Base-by-base conservation (phyloP, 2,329 filamentous ascomycete species). In the Penicillium sp. region DNA sequence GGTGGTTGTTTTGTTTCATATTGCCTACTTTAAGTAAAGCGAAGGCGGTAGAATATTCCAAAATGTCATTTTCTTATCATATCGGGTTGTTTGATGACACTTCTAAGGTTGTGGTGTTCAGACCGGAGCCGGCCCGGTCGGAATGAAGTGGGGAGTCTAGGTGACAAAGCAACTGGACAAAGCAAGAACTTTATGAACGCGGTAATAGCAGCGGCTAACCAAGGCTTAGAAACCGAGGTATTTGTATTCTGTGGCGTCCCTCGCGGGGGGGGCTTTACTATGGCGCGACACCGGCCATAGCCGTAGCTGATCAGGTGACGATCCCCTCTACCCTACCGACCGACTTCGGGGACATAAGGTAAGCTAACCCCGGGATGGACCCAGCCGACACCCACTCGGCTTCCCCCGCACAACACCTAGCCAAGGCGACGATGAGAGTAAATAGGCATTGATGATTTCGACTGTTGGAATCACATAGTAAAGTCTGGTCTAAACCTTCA, bases 351-450 rank as follows among this genome's bases (percentile, higher is more conserved):
- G 40, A 40, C 18, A 46, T n/a, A 40, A 35, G 33, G 56, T 60
- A 57, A 53, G 55, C 44, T 63, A 57, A 58, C 57, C 48, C 54
- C 61, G 62, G 62, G 59, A 51, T 29, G 25, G 4, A 26, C 29
- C 35, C 35, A 54, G 40, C 57, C 59, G 54, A 54, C 46, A 53
- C 35, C 42, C 41, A 42, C 48, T 49, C 46, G 46, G 46, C 31
- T 49, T 49, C 46, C 52, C 52, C 52, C 46, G 31, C 46, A 54
- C 50, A 27, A 14, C 29, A 44, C 6, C 18, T 33, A 15, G 31
- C 20, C 11, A 22, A 15, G 9, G 37, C 22, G 25, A 33, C 8
- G 37, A 50, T 25, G 35, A 49, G 7, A 27, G 22, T 9, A 26
- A 49, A 33, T 26, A 49, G 46, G 20, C 31, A 49, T 37, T 49